Evolutionary conservation across 2,329 filamentous ascomycete species (phyloP), one percentile per base, ranked within the genome.

Genomic region (Lecanosticta acicola): DNA sequence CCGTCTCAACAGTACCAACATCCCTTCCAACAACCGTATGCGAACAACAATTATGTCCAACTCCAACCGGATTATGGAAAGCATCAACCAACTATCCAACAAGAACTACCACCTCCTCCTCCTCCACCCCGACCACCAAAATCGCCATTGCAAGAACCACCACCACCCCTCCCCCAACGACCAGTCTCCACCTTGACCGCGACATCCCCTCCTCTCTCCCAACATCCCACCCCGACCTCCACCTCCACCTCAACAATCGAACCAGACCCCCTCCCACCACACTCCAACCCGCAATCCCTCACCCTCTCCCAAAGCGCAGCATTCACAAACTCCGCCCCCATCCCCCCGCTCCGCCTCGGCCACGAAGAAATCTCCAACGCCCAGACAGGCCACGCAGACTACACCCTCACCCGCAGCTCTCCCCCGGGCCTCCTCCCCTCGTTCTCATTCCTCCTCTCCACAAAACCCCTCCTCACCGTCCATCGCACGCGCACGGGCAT

Each of bases 181-280:
- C 32, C 44, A n/a, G 32, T 39, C 24, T 39, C 48, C n/a, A 9
- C 33, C 19, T 39, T 32, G 11, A 32, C 24, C 24, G 24, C 35
- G 33, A 24, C 14, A 40, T 41, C 46, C 9, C 46, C 5, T 11
- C 11, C 24, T 29, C 24, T 11, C 11, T 7, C 24, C 11, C 24
- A 29, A 7, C 11, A 5, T 29, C 5, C 24, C 11, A 29, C 24
- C 11, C 24, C 24, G 11, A 7, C 24, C 24, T 29, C 24, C 5
- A 7, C 24, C 24, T 29, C 11, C 24, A 39, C 43, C 9, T 36
- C 34, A 33, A 36, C 32, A 21, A 53, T 55, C 5, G 47, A 50
- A 21, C 55, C 57, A 26, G 49, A 56, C 44, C 51, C 46, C 8
- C 46, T 58, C 1, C 55, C 52, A 35, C 52, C 55, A 17, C 54